Evolutionary conservation across 2,329 filamentous ascomycete genomes (phyloP).

Genomic region (Podosphaera fusca): DNA sequence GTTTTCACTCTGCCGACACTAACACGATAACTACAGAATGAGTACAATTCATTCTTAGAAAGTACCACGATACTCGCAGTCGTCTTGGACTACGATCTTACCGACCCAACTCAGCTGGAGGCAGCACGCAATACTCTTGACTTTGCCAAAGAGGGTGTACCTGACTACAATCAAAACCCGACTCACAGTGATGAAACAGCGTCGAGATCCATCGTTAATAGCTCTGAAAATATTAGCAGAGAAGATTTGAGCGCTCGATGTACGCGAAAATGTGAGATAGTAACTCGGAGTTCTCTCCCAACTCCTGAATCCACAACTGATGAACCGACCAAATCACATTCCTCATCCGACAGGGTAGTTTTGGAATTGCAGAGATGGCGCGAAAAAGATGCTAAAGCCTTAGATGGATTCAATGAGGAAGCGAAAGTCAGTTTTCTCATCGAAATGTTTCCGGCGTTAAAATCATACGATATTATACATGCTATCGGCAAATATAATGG

Average conservation of each 20-base stretch:
- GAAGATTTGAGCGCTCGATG: constrained; percentile 9
- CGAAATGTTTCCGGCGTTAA: constrained; percentile 49
- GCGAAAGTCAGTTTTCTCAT: constrained; percentile 40
- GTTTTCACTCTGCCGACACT: neutral
- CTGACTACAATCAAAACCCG: constrained; percentile 38
- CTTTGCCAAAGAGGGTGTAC: constrained; percentile 38
- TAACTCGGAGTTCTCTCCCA: constrained; percentile 14
- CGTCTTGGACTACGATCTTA: constrained; percentile 46
- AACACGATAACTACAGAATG: constrained; percentile 20
- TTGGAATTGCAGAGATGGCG: constrained; percentile 22
- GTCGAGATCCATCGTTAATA: constrained; percentile 20
- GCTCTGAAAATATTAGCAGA: constrained; percentile 3
- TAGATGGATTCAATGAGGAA: constrained; percentile 26
- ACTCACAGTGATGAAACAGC: constrained; percentile 56
- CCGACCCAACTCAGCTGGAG: constrained; percentile 25
- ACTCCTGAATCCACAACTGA: constrained; percentile 12
- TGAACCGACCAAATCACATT: constrained; percentile 8
- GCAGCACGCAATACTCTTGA: constrained; percentile 37
- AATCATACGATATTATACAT: constrained; percentile 38
- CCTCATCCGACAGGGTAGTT: constrained; percentile 1
- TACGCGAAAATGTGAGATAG: constrained; percentile 9
- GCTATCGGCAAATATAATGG: constrained; percentile 44
- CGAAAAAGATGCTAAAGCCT: constrained; percentile 8
- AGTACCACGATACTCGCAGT: constrained; percentile 58
- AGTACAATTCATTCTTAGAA: constrained; percentile 55